Evolutionary conservation across 805 yeast species (phyloP), one percentile per base, ranked within the genome.

Genomic region (Candida methanosorbosa): DNA sequence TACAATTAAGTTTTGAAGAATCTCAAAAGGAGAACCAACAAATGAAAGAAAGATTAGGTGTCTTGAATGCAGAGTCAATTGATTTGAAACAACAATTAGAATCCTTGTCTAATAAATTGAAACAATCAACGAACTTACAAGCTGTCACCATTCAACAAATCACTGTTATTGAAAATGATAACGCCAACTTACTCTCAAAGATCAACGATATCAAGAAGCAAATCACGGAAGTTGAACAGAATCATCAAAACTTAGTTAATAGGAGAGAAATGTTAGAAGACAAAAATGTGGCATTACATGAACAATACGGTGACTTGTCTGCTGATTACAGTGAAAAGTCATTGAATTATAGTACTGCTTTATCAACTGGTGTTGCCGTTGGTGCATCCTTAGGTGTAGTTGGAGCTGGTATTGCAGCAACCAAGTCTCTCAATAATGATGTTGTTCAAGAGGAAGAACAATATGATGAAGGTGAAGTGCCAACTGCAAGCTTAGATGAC

Each of bases 91-190:
- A 64, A 36, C 78, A 76, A 42, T 51, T 81, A 23, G 76, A 69
- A 30, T 58, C 64, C 29, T 64, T 70, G 31, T 61, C 72, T 38
- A 56, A 61, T 31, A 81, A 79, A 36, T 67, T 74, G 16, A 72
- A 70, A 41, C 80, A 78, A 46, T 75, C 82, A 22, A 65, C 67
- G 36, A 80, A 81, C 34, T 63, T 81, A 45, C 65, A 70, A 16
- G 70, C 79, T 29, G 84, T 85, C 27, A 74, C 74, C 45, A 65
- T 74, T 36, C 78, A 81, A 28, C 95, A 87, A 52, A 66, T 80
- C 32, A 78, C 74, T 27, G 75, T 81, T 4, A 61, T 72, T n/a
- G 63, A 78, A 41, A 66, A 62, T 20, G 64, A 64, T 44, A 49
- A 56, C 23, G 56, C 59, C 33, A 68, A 64, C 30, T 32, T 43